A percentile compares a stretch with the other conserved stretches of the same genome.
Evolutionary conservation across 2,329 filamentous ascomycete species (phyloP).

Genomic region (Pestalotiopsis sp.): DNA sequence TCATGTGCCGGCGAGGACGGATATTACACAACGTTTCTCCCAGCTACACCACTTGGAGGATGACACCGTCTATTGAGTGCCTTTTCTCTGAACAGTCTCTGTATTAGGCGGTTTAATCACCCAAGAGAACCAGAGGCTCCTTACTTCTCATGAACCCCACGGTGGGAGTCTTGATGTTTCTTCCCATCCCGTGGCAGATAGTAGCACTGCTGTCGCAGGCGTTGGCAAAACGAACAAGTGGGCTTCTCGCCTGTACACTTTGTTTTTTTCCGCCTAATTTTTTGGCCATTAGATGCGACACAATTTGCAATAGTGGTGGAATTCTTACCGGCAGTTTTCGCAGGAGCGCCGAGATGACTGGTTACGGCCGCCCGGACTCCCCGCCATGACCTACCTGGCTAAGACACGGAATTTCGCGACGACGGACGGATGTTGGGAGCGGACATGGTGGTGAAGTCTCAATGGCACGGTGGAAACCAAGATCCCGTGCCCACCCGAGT

Average conservation of each 20-base stretch:
- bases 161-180: background rate
- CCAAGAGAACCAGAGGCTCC: background rate
- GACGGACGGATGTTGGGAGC: background rate
- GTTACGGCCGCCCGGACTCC: background rate
- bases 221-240: background rate
- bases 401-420: background rate
- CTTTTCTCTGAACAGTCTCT: background rate
- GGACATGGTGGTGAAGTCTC: background rate
- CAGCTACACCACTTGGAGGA: background rate
- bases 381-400: background rate
- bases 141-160: background rate
- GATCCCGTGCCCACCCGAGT: slow-evolving; percentile 2
- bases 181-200: background rate
- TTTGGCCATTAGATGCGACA: background rate
- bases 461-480: background rate
- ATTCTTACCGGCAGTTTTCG: slow-evolving; percentile 6
- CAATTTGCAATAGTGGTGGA: background rate
- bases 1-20: background rate
- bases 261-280: background rate
- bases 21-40: background rate
- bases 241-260: background rate
- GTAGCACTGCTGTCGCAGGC: background rate
- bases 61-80: background rate
- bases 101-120: background rate
- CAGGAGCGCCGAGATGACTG: background rate